A percentile compares a stretch with the other conserved stretches of the same genome.
phyloP scores from a whole-genome alignment of 306 rosid genomes.

The Quercus engelmannii region DNA sequence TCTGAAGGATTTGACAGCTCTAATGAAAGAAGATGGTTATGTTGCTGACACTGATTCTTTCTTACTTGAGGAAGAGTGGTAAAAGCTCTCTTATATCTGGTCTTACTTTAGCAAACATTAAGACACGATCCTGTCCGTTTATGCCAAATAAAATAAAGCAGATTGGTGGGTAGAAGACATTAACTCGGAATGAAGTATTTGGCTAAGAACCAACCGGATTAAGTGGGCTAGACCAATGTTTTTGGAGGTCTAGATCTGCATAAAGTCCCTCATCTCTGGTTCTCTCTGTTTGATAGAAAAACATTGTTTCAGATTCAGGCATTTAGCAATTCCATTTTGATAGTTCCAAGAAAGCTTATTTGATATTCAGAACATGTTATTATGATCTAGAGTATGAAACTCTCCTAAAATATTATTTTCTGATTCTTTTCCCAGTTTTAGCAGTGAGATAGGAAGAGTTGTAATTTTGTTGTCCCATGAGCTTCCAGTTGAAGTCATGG shows the following conservation, averaged over 20 bases:
- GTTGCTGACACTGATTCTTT: constrained; percentile 10
- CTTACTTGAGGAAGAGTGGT: constrained; percentile 16
- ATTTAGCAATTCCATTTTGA: not conserved
- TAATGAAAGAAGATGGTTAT: constrained; percentile 41
- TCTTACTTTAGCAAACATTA: not conserved
- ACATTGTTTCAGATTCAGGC: not conserved
- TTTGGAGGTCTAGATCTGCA: constrained; percentile 3
- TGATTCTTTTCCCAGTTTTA: not conserved
- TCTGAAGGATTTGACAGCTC: constrained; percentile 42
- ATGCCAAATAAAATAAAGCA: not conserved
- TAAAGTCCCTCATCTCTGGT: not conserved
- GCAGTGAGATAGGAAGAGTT: not conserved
- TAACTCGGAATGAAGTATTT: not conserved
- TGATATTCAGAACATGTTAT: not conserved
- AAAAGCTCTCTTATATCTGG: not conserved
- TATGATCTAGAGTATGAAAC: not conserved
- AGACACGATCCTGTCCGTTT: not conserved
- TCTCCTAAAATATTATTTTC: not conserved
- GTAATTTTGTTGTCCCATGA: not conserved
- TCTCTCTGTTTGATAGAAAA: not conserved
- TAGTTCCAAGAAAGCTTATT: not conserved
- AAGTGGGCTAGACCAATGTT: not conserved
- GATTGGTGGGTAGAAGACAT: not conserved
- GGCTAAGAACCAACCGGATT: not conserved
- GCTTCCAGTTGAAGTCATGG: not conserved